Percentiles rank a stretch among this genome's conserved stretches.
Evolutionary conservation across 2,329 filamentous ascomycete species (phyloP).

Genomic region (Blumeriella jaapii): DNA sequence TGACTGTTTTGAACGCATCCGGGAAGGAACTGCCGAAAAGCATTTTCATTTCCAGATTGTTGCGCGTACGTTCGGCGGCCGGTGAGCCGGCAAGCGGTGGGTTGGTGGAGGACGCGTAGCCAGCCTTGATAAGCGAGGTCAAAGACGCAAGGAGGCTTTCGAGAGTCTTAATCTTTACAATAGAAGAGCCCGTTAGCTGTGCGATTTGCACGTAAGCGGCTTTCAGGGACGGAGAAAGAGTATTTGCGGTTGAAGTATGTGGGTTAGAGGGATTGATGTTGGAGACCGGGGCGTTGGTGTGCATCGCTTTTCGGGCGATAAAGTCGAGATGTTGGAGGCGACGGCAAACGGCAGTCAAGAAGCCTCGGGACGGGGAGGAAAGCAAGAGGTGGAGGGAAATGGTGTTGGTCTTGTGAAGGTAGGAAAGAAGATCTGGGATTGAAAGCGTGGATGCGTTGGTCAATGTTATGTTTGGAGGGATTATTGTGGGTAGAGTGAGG

Average conservation of each 20-base stretch:
- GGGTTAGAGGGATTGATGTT: constrained; percentile 8
- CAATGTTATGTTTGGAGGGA: constrained; percentile 32
- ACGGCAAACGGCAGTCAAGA: constrained; percentile 58
- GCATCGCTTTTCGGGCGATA: constrained; percentile 25
- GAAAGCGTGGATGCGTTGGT: constrained; percentile 34
- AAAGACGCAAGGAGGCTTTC: constrained; percentile 24
- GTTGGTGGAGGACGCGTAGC: constrained; percentile 17
- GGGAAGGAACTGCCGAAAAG: constrained; percentile 25
- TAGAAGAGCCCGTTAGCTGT: constrained; percentile 20
- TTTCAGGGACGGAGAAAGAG: constrained; percentile 19
- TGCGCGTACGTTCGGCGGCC: constrained; percentile 18
- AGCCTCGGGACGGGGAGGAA: constrained; percentile 61
- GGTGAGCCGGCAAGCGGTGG: constrained; percentile 14
- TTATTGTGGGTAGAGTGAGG: constrained; percentile 42
- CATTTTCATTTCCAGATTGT: constrained; percentile 25
- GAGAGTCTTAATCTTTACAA: constrained; percentile 23
- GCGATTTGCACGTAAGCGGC: constrained; percentile 25
- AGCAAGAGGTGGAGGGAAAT: constrained; percentile 54
- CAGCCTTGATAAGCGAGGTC: constrained; percentile 19
- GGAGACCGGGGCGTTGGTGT: constrained; percentile 1
- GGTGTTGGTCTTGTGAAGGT: constrained; percentile 43
- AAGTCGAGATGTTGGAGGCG: constrained; percentile 47
- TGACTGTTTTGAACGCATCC: constrained; percentile 24
- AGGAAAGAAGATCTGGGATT: constrained; percentile 36
- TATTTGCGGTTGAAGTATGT: constrained; percentile 4